These are phyloP conservation scores for Starmerella potacharoeniae DNA, from an alignment of 805 yeast species.

Conservation along the genomic window DNA sequence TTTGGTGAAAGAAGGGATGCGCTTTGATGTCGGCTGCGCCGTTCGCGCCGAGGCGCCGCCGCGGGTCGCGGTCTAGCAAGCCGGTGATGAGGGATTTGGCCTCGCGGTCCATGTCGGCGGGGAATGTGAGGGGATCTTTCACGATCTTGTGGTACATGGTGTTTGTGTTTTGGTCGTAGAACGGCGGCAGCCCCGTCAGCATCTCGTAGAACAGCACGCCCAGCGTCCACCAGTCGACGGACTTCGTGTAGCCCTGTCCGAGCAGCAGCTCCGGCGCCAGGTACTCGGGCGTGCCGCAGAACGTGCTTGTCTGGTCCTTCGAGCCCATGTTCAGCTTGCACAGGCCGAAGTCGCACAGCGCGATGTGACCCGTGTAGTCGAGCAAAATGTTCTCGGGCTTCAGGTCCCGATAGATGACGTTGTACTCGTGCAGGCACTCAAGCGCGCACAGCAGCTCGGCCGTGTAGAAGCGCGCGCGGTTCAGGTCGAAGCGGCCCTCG, in stretches of 20 bases:
- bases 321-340: conserved; percentile 91
- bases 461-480: conserved; percentile 83
- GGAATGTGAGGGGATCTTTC: conserved; percentile 80
- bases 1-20: conserved; percentile 77
- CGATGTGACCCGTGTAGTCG: conserved; percentile 96
- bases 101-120: conserved; percentile 73
- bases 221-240: conserved; percentile 98
- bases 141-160: conserved; percentile 89
- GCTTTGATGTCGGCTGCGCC: conserved; percentile 77
- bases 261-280: conserved; percentile 86
- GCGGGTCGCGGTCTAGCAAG: conserved; percentile 75
- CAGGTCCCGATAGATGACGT: conserved; percentile 88
- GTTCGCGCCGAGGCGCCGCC: conserved; percentile 57
- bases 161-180: conserved; percentile 86
- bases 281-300: conserved; percentile 97
- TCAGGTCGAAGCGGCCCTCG: conserved; percentile 78
- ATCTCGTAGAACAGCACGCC: conserved; percentile 90
- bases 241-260: conserved; percentile 89
- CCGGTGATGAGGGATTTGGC: conserved; percentile 71
- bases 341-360: conserved; percentile 91
- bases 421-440: conserved; percentile 79
- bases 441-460: conserved; percentile 90
- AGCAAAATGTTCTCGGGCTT: conserved; percentile 92
- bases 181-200: conserved; percentile 96
- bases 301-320: conserved; percentile 76